phyloP scores from a whole-genome alignment of 1,139 yeast species.

The Geotrichum fermentans region DNA sequence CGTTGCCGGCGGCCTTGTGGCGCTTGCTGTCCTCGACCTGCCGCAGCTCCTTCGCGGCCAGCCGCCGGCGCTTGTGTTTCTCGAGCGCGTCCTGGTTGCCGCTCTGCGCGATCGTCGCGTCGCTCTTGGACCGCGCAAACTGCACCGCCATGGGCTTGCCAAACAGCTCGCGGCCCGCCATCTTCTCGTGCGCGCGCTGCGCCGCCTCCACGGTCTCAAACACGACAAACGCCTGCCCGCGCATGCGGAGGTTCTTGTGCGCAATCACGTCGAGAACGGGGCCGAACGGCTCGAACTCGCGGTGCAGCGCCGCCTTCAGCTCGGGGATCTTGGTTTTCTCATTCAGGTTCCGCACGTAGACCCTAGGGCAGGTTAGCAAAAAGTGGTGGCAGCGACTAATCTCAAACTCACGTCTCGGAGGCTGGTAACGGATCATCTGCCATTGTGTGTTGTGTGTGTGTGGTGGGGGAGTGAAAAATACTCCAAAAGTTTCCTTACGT shows the following conservation, averaged over 20 bases:
- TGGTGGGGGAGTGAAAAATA: not conserved
- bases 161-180: conserved; percentile 39
- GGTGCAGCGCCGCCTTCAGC: conserved; percentile 45
- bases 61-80: conserved; percentile 33
- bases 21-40: conserved; percentile 21
- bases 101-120: conserved; percentile 37
- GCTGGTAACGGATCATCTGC: conserved; percentile 4
- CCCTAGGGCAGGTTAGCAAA: conserved; percentile 17
- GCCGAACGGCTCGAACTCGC: conserved; percentile 48
- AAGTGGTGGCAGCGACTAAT: not conserved
- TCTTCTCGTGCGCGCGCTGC: conserved; percentile 31
- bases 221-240: conserved; percentile 86
- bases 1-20: not conserved
- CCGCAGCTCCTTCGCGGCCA: conserved; percentile 32
- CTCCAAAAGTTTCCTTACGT: not conserved
- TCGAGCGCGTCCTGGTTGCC: conserved; percentile 33
- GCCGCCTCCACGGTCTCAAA: conserved; percentile 48
- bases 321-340: conserved; percentile 58
- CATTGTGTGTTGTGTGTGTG: conserved; percentile 1
- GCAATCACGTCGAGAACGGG: conserved; percentile 52
- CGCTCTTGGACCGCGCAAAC: conserved; percentile 47
- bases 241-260: conserved; percentile 56
- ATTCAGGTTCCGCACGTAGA: conserved; percentile 65
- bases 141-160: conserved; percentile 49
- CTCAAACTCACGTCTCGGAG: conserved; percentile 12